Evolutionary conservation across 2,329 filamentous ascomycete genomes (phyloP), one percentile per base, ranked within the genome.

Genomic region (Pseudogymnoascus sp.): DNA sequence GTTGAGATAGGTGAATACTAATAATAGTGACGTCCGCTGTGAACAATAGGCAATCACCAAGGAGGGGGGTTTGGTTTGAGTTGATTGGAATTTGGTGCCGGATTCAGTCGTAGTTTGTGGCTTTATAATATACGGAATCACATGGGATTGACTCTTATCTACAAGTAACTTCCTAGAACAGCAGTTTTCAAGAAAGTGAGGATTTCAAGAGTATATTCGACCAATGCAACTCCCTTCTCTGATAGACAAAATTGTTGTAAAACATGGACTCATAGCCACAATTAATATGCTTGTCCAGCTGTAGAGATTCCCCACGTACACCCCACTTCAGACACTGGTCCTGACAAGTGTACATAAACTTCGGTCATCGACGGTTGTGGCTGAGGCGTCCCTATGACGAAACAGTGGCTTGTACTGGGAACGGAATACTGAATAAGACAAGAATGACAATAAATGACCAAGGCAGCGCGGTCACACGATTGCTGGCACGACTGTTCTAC

Each of bases 371-470:
- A 56, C 28, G 18, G 14, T 56, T 56, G 50, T 56, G 50, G 50
- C 50, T 56, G 50, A 56, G 28, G 28, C n/a, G 28, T 56, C 16
- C 16, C 28, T 56, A 56, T 56, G 50, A 56, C 50, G 50, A 56
- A 56, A 56, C 50, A 36, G 50, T 56, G 50, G 50, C 50, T 56
- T 56, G 50, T 34, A 56, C 50, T 56, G 50, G 28, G 50, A 56
- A 56, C 50, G 50, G 50, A 56, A 56, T 34, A 56, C 25, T 56
- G 50, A 56, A 56, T 53, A 56, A 56, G 50, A 56, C 50, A 56
- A 56, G 50, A 34, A 56, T 31, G 50, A 12, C 50, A 18, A 56
- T 56, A 56, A 56, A 56, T 56, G 28, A 56, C 28, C 50, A 56
- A 56, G 50, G 50, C 14, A 56, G 5, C 46, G 46, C 50, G 50